These are phyloP conservation scores for Neotropicomus parvogracilis DNA, from an alignment of 1,284 basidiomycete genomes.

Conservation along the genomic window DNA sequence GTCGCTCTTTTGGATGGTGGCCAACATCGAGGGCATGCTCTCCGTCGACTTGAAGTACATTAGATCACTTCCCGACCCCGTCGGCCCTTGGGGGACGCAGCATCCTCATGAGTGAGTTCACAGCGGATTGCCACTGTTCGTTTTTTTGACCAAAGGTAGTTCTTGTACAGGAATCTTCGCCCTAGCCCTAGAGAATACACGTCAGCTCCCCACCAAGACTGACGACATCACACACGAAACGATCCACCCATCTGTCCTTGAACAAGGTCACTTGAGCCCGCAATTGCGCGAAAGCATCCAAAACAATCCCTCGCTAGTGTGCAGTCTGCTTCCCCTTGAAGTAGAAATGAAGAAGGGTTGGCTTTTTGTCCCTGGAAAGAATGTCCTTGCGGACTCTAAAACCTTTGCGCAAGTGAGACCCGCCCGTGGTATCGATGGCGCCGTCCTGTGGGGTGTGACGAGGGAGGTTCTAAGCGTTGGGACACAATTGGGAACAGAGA, in stretches of 20 bases:
- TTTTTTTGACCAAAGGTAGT: constrained; percentile 32
- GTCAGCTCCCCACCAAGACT: constrained; percentile 45
- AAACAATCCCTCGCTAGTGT: constrained; percentile 44
- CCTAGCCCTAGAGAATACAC: constrained; percentile 41
- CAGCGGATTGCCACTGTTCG: neutral
- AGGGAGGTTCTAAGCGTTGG: constrained; percentile 15
- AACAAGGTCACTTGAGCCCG: constrained; percentile 40
- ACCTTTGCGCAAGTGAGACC: constrained; percentile 10
- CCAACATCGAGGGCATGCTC: constrained; percentile 52
- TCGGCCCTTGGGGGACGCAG: constrained; percentile 57
- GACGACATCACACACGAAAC: constrained; percentile 54
- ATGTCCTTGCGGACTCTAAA: constrained; percentile 10
- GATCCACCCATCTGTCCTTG: constrained; percentile 57
- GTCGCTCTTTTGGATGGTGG: constrained; percentile 64
- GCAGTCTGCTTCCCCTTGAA: constrained; percentile 49
- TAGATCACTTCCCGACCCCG: constrained; percentile 45
- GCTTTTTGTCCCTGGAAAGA: constrained; percentile 33
- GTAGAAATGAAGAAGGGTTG: constrained; percentile 46
- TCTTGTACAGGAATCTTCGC: constrained; percentile 52
- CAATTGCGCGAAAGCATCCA: constrained; percentile 37
- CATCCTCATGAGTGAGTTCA: constrained; percentile 54
- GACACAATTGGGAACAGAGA: constrained; percentile 18
- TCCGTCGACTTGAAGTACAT: constrained; percentile 56
- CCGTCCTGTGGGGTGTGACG: constrained; percentile 16
- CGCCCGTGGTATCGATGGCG: constrained; percentile 1